These are phyloP conservation scores for Penicillium sp. DNA, from an alignment of 2,329 filamentous ascomycete species.

Conservation along the genomic window DNA sequence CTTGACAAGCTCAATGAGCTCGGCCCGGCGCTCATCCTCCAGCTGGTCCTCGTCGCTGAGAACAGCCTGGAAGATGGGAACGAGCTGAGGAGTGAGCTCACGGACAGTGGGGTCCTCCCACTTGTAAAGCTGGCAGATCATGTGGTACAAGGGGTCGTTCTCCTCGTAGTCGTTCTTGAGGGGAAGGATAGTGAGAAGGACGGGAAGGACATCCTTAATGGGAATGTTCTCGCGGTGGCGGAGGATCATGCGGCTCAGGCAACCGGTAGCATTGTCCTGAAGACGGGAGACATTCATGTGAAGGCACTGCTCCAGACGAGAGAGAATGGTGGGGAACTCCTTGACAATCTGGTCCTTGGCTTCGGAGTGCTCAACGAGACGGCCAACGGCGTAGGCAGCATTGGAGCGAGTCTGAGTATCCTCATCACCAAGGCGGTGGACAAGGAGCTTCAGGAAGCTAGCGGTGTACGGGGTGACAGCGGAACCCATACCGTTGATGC, in stretches of 20 bases:
- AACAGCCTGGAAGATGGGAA: conserved; percentile 43
- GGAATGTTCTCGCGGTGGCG: conserved; percentile 77
- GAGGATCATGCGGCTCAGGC: conserved; percentile 83
- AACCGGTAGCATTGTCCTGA: conserved; percentile 87
- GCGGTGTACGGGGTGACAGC: conserved; percentile 74
- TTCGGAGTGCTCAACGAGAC: conserved; percentile 72
- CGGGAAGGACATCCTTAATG: conserved; percentile 70
- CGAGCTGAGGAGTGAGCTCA: conserved; percentile 39
- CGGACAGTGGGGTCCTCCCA: conserved; percentile 41
- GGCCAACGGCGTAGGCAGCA: conserved; percentile 80
- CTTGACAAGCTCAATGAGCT: conserved; percentile 42
- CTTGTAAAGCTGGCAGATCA: conserved; percentile 71
- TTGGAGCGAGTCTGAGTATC: conserved; percentile 91
- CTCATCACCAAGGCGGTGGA: conserved; percentile 80
- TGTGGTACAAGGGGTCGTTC: conserved; percentile 86
- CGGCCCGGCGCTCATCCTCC: conserved; percentile 40
- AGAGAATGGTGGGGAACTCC: conserved; percentile 66
- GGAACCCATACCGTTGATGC: conserved; percentile 71
- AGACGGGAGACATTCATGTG: conserved; percentile 68
- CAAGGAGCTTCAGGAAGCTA: conserved; percentile 65
- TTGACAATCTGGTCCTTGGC: conserved; percentile 65
- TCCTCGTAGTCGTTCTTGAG: conserved; percentile 91
- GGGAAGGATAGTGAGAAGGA: conserved; percentile 68
- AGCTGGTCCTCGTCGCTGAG: conserved; percentile 41
- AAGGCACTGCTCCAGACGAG: conserved; percentile 77